Evolutionary conservation across 2,329 filamentous ascomycete genomes (phyloP).

Genomic region (Didymella keratinophila): DNA sequence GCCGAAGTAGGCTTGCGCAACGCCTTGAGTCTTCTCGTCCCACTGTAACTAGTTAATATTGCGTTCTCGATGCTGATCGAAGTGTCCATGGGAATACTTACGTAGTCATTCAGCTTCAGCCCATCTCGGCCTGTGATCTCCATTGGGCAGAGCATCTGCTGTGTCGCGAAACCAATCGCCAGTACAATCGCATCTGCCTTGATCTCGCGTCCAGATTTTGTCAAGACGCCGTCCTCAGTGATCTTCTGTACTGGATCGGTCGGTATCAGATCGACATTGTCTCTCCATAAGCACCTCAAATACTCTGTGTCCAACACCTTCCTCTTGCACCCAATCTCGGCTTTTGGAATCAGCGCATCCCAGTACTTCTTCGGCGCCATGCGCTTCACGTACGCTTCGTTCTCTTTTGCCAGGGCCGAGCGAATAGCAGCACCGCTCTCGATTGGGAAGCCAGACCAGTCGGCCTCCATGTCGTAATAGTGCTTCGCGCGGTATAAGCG

Average conservation of each 20-base stretch:
- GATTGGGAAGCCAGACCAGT: constrained; percentile 55
- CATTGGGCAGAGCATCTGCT: constrained; percentile 57
- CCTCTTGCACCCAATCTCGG: constrained; percentile 59
- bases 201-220: constrained; percentile 49
- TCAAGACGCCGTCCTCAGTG: constrained; percentile 50
- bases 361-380: constrained; percentile 56
- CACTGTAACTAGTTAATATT: constrained; percentile 43
- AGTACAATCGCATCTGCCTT: constrained; percentile 58
- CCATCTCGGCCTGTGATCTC: constrained; percentile 56
- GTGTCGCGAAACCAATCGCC: constrained; percentile 60
- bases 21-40: constrained; percentile 46
- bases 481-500: constrained; percentile 54
- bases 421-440: constrained; percentile 50
- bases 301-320: constrained; percentile 60
- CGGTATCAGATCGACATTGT: constrained; percentile 54
- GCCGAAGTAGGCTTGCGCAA: constrained; percentile 58
- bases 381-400: constrained; percentile 54
- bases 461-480: constrained; percentile 55
- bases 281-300: constrained; percentile 53
- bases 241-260: constrained; percentile 54
- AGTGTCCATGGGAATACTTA: constrained; percentile 23
- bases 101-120: constrained; percentile 50
- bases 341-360: constrained; percentile 54
- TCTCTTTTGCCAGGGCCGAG: constrained; percentile 47
- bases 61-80: too few relatives aligned